These are phyloP conservation scores for Knoxdaviesia proteae DNA, from an alignment of 2,329 filamentous ascomycete genomes.

Conservation along the genomic window DNA sequence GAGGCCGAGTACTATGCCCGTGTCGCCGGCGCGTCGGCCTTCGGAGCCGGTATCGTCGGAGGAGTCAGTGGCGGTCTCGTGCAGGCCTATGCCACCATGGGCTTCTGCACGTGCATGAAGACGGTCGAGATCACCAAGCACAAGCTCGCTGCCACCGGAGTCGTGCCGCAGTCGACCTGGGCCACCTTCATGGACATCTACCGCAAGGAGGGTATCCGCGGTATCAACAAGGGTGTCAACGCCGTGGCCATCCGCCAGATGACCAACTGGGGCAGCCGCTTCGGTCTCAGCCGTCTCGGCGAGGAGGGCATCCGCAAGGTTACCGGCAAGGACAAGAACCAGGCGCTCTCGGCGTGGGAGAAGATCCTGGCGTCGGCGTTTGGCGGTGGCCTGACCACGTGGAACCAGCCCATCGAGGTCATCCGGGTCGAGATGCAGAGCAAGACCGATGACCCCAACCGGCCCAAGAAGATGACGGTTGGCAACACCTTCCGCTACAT, in stretches of 20 bases:
- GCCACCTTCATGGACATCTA: slow-evolving; percentile 95
- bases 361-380: slow-evolving; percentile 75
- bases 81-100: slow-evolving; percentile 98
- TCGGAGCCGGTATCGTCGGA: slow-evolving; percentile 70
- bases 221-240: slow-evolving; percentile 98
- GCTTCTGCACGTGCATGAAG: slow-evolving; percentile 99
- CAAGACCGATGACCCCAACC: slow-evolving; percentile 93
- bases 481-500: slow-evolving; percentile 74
- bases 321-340: slow-evolving; percentile 58
- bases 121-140: slow-evolving; percentile 98
- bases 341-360: slow-evolving; percentile 61
- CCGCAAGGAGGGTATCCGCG: slow-evolving; percentile 74
- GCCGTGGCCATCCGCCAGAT: slow-evolving; percentile 97
- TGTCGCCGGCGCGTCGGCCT: slow-evolving; percentile 62
- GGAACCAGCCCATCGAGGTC: slow-evolving; percentile 99
- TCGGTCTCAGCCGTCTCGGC: slow-evolving; percentile 78
- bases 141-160: slow-evolving; percentile 70
- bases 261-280: slow-evolving; percentile 97
- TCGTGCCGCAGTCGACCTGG: slow-evolving; percentile 77
- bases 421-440: slow-evolving; percentile 99
- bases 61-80: slow-evolving; percentile 89
- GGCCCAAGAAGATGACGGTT: slow-evolving; percentile 97
- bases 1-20: slow-evolving; percentile 94
- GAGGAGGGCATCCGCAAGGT: slow-evolving; percentile 67
- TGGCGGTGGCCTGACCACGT: slow-evolving; percentile 86